phyloP scores from a whole-genome alignment of 805 yeast genomes.

The Wickerhamiella brachini region DNA sequence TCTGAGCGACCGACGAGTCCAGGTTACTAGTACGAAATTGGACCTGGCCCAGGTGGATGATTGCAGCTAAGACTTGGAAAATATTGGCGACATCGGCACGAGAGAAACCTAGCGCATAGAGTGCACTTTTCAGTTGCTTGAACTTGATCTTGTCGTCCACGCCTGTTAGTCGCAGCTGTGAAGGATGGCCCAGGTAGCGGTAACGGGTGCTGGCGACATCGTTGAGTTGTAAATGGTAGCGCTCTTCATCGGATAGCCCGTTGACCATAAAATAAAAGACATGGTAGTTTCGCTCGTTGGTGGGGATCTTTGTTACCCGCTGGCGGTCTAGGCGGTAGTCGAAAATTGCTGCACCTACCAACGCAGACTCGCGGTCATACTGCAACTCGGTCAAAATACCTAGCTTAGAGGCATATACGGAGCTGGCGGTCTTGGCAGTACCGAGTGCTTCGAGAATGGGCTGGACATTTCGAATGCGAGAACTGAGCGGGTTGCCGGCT shows the following conservation, averaged over 20 bases:
- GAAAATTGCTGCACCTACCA: constrained; percentile 40
- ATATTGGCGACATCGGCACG: constrained; percentile 35
- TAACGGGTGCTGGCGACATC: constrained; percentile 25
- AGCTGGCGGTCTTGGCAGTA: constrained; percentile 26
- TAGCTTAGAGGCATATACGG: constrained; percentile 33
- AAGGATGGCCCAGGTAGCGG: constrained; percentile 32
- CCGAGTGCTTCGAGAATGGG: constrained; percentile 27
- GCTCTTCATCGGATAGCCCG: constrained; percentile 32
- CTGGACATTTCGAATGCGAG: constrained; percentile 24
- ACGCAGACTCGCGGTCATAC: constrained; percentile 31
- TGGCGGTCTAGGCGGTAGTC: constrained; percentile 44
- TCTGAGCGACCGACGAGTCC: constrained; percentile 24
- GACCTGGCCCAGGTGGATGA: constrained; percentile 31
- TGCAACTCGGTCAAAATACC: constrained; percentile 44
- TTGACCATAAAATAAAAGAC: constrained; percentile 42
- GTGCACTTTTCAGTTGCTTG: constrained; percentile 34
- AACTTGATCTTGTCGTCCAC: constrained; percentile 38
- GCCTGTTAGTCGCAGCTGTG: constrained; percentile 28
- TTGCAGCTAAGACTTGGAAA: constrained; percentile 33
- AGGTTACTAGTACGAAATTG: constrained; percentile 22
- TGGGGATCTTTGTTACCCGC: constrained; percentile 37
- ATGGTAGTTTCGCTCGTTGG: constrained; percentile 44
- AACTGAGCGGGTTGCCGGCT: constrained; percentile 25
- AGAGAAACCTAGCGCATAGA: constrained; percentile 35
- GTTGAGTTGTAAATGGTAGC: constrained; percentile 30